These are phyloP conservation scores for Microcera coccophila DNA, from an alignment of 2,329 filamentous ascomycete species.

Conservation along the genomic window DNA sequence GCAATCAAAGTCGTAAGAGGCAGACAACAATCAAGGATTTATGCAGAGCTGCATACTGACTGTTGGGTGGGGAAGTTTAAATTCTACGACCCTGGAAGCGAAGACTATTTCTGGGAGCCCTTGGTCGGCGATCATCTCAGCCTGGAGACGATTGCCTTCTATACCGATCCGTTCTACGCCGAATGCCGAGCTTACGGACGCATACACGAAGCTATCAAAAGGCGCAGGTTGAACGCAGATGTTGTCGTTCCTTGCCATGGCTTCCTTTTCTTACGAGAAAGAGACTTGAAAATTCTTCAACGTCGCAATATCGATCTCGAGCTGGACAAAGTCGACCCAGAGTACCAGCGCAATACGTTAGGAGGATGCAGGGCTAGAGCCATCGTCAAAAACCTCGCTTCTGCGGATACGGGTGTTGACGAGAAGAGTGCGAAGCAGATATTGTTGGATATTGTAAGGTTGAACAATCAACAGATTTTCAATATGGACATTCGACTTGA, in stretches of 20 bases:
- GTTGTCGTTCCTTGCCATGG: slow-evolving; percentile 10
- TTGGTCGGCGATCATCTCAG: slow-evolving; percentile 10
- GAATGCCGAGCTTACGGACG: slow-evolving; percentile 22
- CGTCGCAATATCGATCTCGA: slow-evolving; percentile 8
- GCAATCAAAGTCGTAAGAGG: slow-evolving; percentile 18
- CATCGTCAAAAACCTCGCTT: slow-evolving; percentile 16
- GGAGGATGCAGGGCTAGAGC: slow-evolving; percentile 11
- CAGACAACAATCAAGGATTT: background rate
- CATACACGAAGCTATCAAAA: slow-evolving; percentile 5
- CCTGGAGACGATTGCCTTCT: slow-evolving; percentile 13
- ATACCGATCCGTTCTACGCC: slow-evolving; percentile 21
- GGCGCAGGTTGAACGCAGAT: background rate
- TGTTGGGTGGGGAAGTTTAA: slow-evolving; percentile 12
- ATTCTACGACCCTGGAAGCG: slow-evolving; percentile 15
- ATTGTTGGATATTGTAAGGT: slow-evolving; percentile 1
- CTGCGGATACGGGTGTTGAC: slow-evolving; percentile 7
- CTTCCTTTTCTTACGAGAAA: slow-evolving; percentile 9
- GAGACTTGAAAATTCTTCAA: slow-evolving; percentile 6
- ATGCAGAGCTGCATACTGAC: background rate
- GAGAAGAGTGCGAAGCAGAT: slow-evolving; percentile 1
- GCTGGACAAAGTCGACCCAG: slow-evolving; percentile 5
- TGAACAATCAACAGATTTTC: slow-evolving; percentile 11
- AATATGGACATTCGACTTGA: slow-evolving; percentile 15
- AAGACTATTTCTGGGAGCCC: slow-evolving; percentile 16
- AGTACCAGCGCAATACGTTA: slow-evolving; percentile 11